Base-by-base conservation (phyloP, 2,329 filamentous ascomycete genomes). In the Diaporthe sp. region DNA sequence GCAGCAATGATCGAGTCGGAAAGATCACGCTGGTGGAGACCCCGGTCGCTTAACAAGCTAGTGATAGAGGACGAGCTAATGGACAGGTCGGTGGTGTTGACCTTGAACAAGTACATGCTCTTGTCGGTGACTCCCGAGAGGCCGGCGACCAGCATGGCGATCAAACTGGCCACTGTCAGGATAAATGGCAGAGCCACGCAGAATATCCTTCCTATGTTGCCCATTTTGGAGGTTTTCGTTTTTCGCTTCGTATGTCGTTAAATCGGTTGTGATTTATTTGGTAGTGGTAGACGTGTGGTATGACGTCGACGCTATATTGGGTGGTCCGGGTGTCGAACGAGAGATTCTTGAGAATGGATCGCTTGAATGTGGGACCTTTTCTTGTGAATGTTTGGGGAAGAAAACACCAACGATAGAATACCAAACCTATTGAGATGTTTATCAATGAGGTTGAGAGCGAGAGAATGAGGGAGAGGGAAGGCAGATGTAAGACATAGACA, bases 161-260 rank as follows among this genome's bases (percentile, higher is more conserved):
- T 86, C 80, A 98, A 87, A 75, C 94, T 93, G 77, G 89, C 93
- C 79, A 97, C 85, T 28, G 95, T 96, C 81, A 98, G 89, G 77
- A 91, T 87, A 85, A 98, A 95, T 76, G 96, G 96, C 87, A 95
- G 87, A 85, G 94, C 90, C 85, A 98, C 97, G 86, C 95, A 98
- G 83, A 94, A 87, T 80, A 96, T 91, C 81, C 96, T 91, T 79
- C 95, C 96, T 54, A 72, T 30, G 81, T 90, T 88, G 85, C 93
- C 84, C 87, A 89, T 89, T 77, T 64, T 73, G 68, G n/a, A n/a
- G n/a, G 22, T 12, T 10, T n/a, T n/a, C 54, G 22, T 35, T 42
- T 22, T 38, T 61, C 28, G 15, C 17, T 42, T 47, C 40, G 33
- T 54, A 2, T 67, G 30, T 58, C 2, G 60, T 38, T 3, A 9